Base-by-base conservation (phyloP, 306 rosid species). In the Mimosa bimucronata region DNA sequence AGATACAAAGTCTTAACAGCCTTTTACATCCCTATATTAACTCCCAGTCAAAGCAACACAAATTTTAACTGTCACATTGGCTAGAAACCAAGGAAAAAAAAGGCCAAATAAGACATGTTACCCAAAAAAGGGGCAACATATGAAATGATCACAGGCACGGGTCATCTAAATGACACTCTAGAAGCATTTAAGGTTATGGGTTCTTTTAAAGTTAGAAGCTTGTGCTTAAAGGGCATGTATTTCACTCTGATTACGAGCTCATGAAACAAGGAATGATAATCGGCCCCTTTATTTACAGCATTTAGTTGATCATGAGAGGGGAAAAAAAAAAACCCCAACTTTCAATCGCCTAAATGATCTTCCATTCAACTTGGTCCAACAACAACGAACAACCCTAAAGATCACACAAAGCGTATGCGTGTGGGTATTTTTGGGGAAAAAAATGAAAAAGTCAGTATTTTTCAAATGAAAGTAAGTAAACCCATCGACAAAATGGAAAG, bases 391-490 rank as follows among this genome's bases (percentile, higher is more conserved):
- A 71, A 28, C 30, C 25, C 66, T 48, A 26, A 26, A 69, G 71
- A 31, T 46, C 31, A 78, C 42, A n/a, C 23, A 62, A 60, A 42
- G 19, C 1, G 18, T 25, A 16, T 0, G 66, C 34, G 18, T 4
- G 66, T 12, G 16, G 13, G 31, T 10, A 21, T 55, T 55, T 9
- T 55, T n/a, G n/a, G n/a, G 9, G 9, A 23, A 9, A 57, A 23
- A 23, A 57, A 45, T 45, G 9, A 57, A 23, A 23, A 77, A 72
- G 52, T 13, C 1, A 15, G 18, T 46, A 73, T 67, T 46, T 46
- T 84, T 84, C n/a, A n/a, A 11, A 60, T 58, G 65, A 16, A 73
- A 79, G 46, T 16, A 72, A 26, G 34, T 2, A 77, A 77, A 46
- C 82, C 77, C 44, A 72, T 71, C 45, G 66, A 41, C 25, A 71